Conservation (phyloP, 495 filamentous ascomycete genomes). For the Rhypophila decipiens region DNA sequence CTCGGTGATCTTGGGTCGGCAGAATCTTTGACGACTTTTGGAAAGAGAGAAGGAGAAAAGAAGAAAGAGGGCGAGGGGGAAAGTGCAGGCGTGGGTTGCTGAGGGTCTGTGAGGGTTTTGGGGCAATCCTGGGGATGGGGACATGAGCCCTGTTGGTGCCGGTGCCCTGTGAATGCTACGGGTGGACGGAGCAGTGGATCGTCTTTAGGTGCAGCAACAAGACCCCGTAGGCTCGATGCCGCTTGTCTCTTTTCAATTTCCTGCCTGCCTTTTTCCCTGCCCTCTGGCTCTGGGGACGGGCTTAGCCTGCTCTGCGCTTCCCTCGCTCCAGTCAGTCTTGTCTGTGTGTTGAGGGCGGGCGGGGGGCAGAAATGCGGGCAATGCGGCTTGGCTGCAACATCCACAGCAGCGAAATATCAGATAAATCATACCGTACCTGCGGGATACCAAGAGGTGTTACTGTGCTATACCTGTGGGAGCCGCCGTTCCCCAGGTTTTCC, state of each 20-base stretch:
- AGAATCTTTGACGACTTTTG: too few relatives aligned
- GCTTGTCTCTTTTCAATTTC: neutral
- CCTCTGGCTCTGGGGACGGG: too few relatives aligned
- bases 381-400: too few relatives aligned
- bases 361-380: neutral
- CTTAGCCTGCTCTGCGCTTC: too few relatives aligned
- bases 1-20: too few relatives aligned
- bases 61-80: constrained; percentile 4
- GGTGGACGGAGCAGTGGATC: neutral
- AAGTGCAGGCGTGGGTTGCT: constrained; percentile 11
- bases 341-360: neutral
- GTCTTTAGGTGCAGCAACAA: neutral
- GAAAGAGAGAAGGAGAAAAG: constrained; percentile 7
- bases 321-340: too few relatives aligned
- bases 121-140: constrained; percentile 6
- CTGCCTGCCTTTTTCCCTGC: neutral
- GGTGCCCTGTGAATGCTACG: neutral
- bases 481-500: too few relatives aligned
- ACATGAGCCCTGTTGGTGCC: neutral
- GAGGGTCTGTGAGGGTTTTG: constrained; percentile 17
- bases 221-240: neutral
- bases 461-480: too few relatives aligned
- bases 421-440: too few relatives aligned
- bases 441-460: too few relatives aligned
- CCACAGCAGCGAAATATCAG: too few relatives aligned